These are phyloP conservation scores for Penicillium paneum DNA, from an alignment of 2,329 filamentous ascomycete species.

Conservation along the genomic window DNA sequence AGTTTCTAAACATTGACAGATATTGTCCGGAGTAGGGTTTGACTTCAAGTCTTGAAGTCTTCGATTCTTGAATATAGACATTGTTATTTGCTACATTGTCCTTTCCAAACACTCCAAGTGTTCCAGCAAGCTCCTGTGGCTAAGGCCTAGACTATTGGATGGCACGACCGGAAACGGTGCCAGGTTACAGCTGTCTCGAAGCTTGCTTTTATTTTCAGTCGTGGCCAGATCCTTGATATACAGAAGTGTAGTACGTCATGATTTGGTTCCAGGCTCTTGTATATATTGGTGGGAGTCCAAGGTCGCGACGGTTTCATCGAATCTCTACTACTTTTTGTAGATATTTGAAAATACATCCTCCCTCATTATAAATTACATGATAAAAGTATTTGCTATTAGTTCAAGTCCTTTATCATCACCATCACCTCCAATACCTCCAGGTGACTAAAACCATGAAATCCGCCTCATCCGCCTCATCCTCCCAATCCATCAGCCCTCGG, in stretches of 20 bases:
- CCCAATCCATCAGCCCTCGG: background rate
- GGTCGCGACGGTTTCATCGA: too few relatives aligned
- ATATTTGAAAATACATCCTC: background rate
- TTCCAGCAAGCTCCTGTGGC: background rate
- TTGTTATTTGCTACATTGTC: background rate
- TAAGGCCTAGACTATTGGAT: background rate
- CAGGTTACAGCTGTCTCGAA: background rate
- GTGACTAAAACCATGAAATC: background rate
- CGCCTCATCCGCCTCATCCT: background rate
- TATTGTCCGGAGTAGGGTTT: too few relatives aligned
- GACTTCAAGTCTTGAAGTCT: background rate
- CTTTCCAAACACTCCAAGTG: background rate
- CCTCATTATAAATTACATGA: too few relatives aligned
- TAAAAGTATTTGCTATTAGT: too few relatives aligned
- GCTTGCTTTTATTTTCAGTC: background rate
- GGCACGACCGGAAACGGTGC: conserved; percentile 4
- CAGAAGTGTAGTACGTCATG: background rate
- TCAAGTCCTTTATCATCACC: background rate
- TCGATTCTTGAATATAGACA: background rate
- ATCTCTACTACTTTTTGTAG: too few relatives aligned
- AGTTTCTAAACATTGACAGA: too few relatives aligned
- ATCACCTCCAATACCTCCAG: background rate
- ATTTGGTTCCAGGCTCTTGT: conserved; percentile 4
- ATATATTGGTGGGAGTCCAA: background rate
- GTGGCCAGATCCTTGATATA: background rate